These are phyloP conservation scores for Emericellopsis terricola DNA, from an alignment of 495 filamentous ascomycete genomes.

Conservation along the genomic window DNA sequence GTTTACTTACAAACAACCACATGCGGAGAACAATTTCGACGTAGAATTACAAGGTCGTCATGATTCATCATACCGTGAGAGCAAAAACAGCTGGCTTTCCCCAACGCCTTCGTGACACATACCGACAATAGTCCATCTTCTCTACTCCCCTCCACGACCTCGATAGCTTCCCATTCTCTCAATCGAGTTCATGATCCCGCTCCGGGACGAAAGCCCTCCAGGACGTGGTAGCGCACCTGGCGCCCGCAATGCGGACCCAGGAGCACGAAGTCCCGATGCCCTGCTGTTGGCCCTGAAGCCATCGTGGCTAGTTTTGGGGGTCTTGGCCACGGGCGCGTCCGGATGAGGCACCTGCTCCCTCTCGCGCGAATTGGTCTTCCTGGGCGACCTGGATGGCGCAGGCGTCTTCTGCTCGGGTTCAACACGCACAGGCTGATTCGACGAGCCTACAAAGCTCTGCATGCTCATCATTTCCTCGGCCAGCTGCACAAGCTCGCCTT, in stretches of 20 bases:
- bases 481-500: constrained; percentile 79
- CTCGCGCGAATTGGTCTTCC: neutral
- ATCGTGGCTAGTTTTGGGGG: neutral
- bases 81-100: no score
- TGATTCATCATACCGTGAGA: no score
- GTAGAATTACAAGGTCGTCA: no score
- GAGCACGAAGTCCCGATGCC: neutral
- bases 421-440: no score
- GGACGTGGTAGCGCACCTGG: constrained; percentile 27
- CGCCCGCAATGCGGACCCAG: constrained; percentile 21
- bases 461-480: constrained; percentile 77
- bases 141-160: neutral
- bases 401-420: constrained; percentile 4
- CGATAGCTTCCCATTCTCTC: constrained; percentile 45
- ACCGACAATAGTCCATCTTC: neutral
- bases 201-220: constrained; percentile 20
- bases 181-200: constrained; percentile 54
- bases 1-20: no score
- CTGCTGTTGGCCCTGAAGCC: neutral
- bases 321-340: constrained; percentile 1
- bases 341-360: neutral
- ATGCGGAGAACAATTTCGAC: no score
- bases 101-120: no score
- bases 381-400: no score
- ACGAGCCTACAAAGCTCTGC: constrained; percentile 10